Percentiles rank a stretch among this genome's conserved stretches.
Conservation (phyloP, 768 basidiomycete species). For the Hydnomerulius pinastri region DNA sequence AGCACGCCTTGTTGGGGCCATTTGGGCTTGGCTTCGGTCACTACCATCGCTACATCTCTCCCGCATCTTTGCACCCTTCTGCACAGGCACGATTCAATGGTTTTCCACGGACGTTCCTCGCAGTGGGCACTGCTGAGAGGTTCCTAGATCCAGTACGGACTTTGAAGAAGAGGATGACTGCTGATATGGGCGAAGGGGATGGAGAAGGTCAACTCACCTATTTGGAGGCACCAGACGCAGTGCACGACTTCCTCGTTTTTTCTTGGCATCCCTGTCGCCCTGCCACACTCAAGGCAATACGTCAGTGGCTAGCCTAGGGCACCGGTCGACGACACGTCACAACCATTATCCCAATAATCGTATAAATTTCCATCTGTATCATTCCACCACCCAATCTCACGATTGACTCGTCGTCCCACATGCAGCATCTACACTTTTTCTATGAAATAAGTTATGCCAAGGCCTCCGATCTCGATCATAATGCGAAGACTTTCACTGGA, state of each 20-base stretch:
- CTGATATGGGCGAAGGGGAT: conserved; percentile 43
- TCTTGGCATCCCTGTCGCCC: conserved; percentile 53
- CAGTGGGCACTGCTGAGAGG: conserved; percentile 57
- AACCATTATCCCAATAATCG: no score
- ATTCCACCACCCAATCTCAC: no score
- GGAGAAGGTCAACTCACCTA: conserved; percentile 43
- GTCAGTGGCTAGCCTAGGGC: conserved; percentile 39
- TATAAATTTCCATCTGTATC: no score
- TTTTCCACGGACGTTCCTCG: conserved; percentile 64
- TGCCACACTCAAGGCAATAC: conserved; percentile 48
- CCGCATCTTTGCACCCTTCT: conserved; percentile 46
- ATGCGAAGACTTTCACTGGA: no score
- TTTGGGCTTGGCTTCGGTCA: conserved; percentile 48
- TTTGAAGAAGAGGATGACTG: conserved; percentile 48
- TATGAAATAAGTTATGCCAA: no score
- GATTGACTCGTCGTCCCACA: no score
- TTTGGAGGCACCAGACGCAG: conserved; percentile 49
- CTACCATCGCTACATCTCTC: conserved; percentile 58
- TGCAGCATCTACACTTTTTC: no score
- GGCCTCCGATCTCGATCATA: no score
- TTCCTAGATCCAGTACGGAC: conserved; percentile 54
- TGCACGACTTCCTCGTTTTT: conserved; percentile 58
- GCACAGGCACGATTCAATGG: conserved; percentile 46
- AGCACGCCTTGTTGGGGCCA: conserved; percentile 47
- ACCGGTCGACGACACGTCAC: neutral